Evolutionary conservation across 2,329 filamentous ascomycete species (phyloP).

Genomic region (Nigrospora oryzae): DNA sequence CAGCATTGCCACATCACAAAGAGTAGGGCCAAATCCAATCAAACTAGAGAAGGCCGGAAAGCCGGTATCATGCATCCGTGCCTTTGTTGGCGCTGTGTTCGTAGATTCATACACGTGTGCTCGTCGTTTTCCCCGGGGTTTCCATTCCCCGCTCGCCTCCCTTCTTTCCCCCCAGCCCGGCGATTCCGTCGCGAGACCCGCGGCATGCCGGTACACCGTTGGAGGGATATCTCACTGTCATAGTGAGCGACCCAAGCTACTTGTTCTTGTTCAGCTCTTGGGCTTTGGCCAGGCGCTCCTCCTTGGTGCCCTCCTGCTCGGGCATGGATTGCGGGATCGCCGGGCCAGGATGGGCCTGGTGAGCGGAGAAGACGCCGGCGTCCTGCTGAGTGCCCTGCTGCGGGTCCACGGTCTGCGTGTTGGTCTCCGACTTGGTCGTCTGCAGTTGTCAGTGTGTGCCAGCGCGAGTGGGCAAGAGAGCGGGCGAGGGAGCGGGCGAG

Average conservation of each 20-base stretch:
- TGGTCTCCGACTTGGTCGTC: conserved; percentile 21
- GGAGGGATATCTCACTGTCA: too few relatives aligned
- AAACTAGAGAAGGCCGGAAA: too few relatives aligned
- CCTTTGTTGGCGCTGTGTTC: not conserved
- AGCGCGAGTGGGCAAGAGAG: too few relatives aligned
- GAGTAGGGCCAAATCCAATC: too few relatives aligned
- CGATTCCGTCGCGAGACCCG: too few relatives aligned
- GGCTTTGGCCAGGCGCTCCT: conserved; percentile 58
- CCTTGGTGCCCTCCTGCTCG: conserved; percentile 54
- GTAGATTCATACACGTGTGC: not conserved
- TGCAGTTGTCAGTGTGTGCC: not conserved
- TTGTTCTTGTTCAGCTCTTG: conserved; percentile 54
- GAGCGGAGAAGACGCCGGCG: conserved; percentile 31
- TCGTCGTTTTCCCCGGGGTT: not conserved
- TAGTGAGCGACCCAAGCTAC: not conserved
- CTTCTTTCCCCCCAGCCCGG: too few relatives aligned
- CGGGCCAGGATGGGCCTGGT: conserved; percentile 50
- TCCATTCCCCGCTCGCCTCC: too few relatives aligned
- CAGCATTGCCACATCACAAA: too few relatives aligned
- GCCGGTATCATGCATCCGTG: too few relatives aligned
- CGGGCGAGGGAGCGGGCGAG: too few relatives aligned
- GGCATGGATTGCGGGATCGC: conserved; percentile 45
- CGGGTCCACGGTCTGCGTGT: conserved; percentile 28
- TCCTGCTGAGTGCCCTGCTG: conserved; percentile 29
- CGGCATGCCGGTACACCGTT: too few relatives aligned